A percentile compares a stretch with the other conserved stretches of the same genome.
These are phyloP conservation scores for Hymenoscyphus repandus DNA, from an alignment of 2,329 filamentous ascomycete species.

Conservation along the genomic window DNA sequence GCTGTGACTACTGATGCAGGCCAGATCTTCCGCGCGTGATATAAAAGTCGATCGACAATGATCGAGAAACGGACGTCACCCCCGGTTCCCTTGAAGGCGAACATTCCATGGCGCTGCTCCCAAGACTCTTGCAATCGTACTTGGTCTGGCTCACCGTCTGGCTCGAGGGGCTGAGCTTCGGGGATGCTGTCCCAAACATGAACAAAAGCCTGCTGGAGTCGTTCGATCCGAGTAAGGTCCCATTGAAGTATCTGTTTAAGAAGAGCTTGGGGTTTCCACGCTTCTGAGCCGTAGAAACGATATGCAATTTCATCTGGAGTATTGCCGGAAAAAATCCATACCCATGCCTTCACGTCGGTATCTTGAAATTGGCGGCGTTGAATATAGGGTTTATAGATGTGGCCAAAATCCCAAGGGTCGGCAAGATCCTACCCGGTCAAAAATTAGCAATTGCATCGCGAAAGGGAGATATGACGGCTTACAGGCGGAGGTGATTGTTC, in stretches of 20 bases:
- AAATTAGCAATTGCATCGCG: no score
- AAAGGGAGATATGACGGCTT: not conserved
- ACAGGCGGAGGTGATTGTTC: not conserved
- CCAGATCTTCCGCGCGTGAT: constrained; percentile 26
- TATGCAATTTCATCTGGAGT: constrained; percentile 18
- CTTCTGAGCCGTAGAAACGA: constrained; percentile 18
- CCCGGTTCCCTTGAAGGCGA: not conserved
- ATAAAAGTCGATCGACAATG: constrained; percentile 22
- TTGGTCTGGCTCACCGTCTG: not conserved
- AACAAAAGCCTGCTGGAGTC: constrained; percentile 12
- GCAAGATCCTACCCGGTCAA: no score
- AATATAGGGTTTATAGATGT: constrained; percentile 4
- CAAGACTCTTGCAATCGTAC: no score
- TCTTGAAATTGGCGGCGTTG: constrained; percentile 11
- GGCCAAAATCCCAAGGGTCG: no score
- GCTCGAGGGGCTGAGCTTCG: not conserved
- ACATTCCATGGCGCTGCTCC: no score
- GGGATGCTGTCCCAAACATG: constrained; percentile 13
- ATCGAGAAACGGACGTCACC: constrained; percentile 16
- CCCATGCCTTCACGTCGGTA: constrained; percentile 27
- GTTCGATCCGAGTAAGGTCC: constrained; percentile 17
- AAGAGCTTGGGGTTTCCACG: constrained; percentile 22
- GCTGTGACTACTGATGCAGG: constrained; percentile 25
- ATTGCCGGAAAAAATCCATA: constrained; percentile 22
- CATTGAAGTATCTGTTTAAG: constrained; percentile 23